phyloP scores from a whole-genome alignment of 495 filamentous ascomycete genomes.

The Annulohypoxylon stygium region DNA sequence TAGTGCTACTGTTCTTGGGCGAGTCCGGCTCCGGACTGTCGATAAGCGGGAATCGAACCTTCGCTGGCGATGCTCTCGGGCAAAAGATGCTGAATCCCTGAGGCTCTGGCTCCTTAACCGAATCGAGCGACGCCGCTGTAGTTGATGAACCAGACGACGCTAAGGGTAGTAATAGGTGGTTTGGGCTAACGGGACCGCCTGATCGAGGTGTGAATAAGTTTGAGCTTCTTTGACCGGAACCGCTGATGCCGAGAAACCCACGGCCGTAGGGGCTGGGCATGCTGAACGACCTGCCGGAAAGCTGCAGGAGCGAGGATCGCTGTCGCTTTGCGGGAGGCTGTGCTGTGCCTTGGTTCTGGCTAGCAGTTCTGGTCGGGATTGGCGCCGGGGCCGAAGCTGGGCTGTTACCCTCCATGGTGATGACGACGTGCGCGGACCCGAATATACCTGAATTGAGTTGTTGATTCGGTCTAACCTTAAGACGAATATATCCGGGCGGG shows the following conservation, averaged over 20 bases:
- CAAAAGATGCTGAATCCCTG: background rate
- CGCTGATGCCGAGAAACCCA: background rate
- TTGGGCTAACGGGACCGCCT: background rate
- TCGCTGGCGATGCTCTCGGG: background rate
- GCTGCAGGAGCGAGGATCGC: slow-evolving; percentile 11
- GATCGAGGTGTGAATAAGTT: background rate
- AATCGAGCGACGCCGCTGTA: background rate
- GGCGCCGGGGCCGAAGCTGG: background rate
- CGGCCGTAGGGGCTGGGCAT: slow-evolving; percentile 12
- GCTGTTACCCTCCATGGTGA: background rate
- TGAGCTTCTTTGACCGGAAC: background rate
- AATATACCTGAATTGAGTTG: background rate
- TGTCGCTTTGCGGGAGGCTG: background rate
- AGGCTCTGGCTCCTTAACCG: background rate
- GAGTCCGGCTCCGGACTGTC: background rate
- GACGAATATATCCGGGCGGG: background rate
- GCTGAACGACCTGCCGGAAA: slow-evolving; percentile 7
- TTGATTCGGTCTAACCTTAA: background rate
- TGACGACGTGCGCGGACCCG: background rate
- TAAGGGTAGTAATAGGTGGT: too few species aligned
- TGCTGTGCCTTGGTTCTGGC: background rate
- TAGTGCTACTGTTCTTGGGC: background rate
- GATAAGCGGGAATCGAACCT: slow-evolving; percentile 2
- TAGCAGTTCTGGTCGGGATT: background rate
- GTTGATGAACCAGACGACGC: background rate